Evolutionary conservation across 2,329 filamentous ascomycete species (phyloP).

Genomic region (Scorias spongiosa): DNA sequence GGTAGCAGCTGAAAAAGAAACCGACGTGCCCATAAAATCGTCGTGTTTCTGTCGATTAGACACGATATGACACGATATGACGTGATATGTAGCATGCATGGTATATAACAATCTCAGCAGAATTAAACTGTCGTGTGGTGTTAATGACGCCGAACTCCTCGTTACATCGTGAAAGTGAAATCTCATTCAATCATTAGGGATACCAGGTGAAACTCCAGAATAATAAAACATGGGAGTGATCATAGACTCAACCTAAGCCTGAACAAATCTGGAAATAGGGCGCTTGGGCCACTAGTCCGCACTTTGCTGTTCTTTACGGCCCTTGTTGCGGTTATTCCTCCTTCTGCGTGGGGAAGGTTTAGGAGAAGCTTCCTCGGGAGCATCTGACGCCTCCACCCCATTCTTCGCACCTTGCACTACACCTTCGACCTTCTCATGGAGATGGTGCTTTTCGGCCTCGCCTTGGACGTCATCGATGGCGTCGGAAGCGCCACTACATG

Average conservation of each 20-base stretch:
- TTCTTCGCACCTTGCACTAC: conserved; percentile 20
- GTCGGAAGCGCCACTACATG: conserved; percentile 30
- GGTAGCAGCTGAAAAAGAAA: conserved; percentile 36
- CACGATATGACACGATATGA: not conserved
- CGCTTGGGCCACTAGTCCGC: not conserved
- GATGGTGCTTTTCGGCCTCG: conserved; percentile 40
- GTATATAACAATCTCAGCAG: no score
- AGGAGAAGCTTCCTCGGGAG: not conserved
- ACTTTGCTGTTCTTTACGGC: not conserved
- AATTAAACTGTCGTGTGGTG: no score
- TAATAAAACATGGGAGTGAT: no score
- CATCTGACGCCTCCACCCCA: conserved; percentile 3
- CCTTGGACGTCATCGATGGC: conserved; percentile 39
- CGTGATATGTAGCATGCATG: no score
- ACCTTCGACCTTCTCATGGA: conserved; percentile 27
- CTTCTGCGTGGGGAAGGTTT: not conserved
- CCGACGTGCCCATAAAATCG: conserved; percentile 40
- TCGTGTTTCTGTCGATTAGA: not conserved
- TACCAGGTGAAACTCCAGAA: no score
- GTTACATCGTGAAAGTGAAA: no score
- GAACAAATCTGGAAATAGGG: no score
- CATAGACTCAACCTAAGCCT: no score
- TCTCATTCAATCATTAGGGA: no score
- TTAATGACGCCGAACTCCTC: no score
- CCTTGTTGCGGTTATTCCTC: not conserved